Conservation (phyloP, 1,284 basidiomycete species). For the Rhodotorula sp. region DNA sequence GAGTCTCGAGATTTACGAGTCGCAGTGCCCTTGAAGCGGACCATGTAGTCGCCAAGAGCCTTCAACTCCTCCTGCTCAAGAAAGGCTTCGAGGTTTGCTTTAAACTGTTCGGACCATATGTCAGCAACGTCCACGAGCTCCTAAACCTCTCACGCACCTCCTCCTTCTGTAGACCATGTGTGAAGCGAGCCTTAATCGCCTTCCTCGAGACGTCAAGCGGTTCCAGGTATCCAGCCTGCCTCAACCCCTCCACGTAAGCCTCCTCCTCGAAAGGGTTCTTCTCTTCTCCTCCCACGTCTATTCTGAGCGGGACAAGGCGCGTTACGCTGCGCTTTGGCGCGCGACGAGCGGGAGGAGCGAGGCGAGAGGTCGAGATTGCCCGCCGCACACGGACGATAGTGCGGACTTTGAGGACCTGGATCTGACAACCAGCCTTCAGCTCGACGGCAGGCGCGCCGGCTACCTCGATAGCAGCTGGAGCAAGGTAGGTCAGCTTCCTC, state of each 20-base stretch:
- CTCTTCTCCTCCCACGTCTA: too few relatives aligned
- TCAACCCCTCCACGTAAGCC: not conserved
- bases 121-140: too few relatives aligned
- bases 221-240: conserved; percentile 17
- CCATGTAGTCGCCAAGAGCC: conserved; percentile 25
- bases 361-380: not conserved
- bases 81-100: conserved; percentile 17
- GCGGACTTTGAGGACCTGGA: not conserved
- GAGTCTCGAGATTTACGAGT: conserved; percentile 6
- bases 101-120: conserved; percentile 8
- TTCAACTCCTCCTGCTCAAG: conserved; percentile 19
- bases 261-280: conserved; percentile 14
- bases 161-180: conserved; percentile 24
- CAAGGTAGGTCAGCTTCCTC: not conserved
- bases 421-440: not conserved
- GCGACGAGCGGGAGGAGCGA: not conserved
- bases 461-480: not conserved
- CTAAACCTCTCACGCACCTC: conserved; percentile 5
- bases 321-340: not conserved
- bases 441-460: too few relatives aligned
- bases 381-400: not conserved
- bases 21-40: conserved; percentile 25
- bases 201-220: conserved; percentile 25
- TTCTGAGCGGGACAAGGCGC: not conserved
- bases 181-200: conserved; percentile 27